Evolutionary conservation across 2,329 filamentous ascomycete genomes (phyloP).

Genomic region (Aspergillus floridensis): DNA sequence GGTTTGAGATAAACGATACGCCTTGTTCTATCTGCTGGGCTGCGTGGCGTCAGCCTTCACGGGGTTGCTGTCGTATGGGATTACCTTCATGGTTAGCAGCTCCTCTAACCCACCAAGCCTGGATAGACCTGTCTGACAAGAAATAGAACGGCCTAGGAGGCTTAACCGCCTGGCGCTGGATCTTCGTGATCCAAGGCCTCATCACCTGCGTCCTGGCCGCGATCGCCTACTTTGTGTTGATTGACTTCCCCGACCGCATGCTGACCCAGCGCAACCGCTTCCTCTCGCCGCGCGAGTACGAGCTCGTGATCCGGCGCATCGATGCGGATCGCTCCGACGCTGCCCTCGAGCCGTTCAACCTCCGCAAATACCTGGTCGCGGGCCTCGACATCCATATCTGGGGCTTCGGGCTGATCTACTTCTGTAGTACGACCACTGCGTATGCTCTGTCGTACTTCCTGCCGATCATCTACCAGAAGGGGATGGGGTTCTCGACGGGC

Average conservation of each 20-base stretch:
- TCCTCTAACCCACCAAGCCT: not conserved
- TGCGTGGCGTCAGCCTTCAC: slow-evolving; percentile 64
- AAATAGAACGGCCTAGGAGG: slow-evolving; percentile 31
- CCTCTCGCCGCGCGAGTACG: slow-evolving; percentile 50
- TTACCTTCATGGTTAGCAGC: slow-evolving; percentile 43
- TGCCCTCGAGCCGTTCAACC: slow-evolving; percentile 46
- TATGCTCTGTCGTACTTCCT: slow-evolving; percentile 22
- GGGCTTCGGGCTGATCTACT: slow-evolving; percentile 46
- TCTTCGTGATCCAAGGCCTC: slow-evolving; percentile 53
- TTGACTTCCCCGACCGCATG: slow-evolving; percentile 62
- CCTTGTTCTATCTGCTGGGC: slow-evolving; percentile 67
- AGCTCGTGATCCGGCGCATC: slow-evolving; percentile 43
- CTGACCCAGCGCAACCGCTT: slow-evolving; percentile 47
- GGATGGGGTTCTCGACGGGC: slow-evolving; percentile 30
- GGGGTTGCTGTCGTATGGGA: slow-evolving; percentile 68
- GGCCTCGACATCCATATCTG: slow-evolving; percentile 59
- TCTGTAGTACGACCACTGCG: slow-evolving; percentile 18
- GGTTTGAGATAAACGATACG: slow-evolving; percentile 69
- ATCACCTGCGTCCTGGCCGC: slow-evolving; percentile 56
- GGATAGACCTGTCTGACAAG: too few species aligned
- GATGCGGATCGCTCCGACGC: slow-evolving; percentile 58
- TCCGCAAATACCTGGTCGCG: slow-evolving; percentile 48
- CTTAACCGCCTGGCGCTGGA: slow-evolving; percentile 65
- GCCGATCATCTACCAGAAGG: slow-evolving; percentile 16
- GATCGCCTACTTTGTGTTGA: slow-evolving; percentile 56